Conservation (phyloP, 2,329 filamentous ascomycete species). For the Nemania abortiva region DNA sequence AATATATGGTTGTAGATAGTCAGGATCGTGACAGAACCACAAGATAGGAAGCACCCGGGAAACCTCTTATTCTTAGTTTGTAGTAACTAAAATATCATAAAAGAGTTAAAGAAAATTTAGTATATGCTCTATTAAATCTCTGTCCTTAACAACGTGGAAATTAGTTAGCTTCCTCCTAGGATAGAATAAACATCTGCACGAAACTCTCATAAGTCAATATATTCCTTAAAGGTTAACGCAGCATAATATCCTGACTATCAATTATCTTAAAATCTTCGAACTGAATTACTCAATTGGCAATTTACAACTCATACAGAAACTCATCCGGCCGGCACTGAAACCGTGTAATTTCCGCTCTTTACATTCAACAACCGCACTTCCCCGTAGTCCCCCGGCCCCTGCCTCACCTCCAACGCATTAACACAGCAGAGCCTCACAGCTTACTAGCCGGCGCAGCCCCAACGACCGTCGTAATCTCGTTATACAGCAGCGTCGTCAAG, state of each 20-base stretch:
- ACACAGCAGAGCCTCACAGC: constrained; percentile 43
- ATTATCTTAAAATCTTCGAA: background rate
- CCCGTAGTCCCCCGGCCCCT: background rate
- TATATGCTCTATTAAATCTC: too few relatives aligned
- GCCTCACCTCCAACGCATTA: background rate
- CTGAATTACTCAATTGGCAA: constrained; percentile 7
- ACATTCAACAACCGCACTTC: background rate
- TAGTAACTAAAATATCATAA: too few relatives aligned
- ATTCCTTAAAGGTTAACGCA: background rate
- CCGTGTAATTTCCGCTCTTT: background rate
- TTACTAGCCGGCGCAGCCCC: constrained; percentile 51
- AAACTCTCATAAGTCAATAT: background rate
- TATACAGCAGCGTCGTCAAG: constrained; percentile 70
- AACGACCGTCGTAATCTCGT: constrained; percentile 53
- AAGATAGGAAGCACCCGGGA: too few relatives aligned
- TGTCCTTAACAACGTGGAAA: too few relatives aligned
- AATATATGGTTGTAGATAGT: too few relatives aligned
- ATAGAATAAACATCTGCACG: background rate
- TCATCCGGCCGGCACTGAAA: background rate
- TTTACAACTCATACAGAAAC: constrained; percentile 1
- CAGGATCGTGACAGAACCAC: too few relatives aligned
- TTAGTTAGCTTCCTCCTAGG: background rate
- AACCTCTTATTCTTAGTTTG: too few relatives aligned
- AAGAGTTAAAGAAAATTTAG: too few relatives aligned
- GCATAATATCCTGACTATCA: background rate